Evolutionary conservation across 345 rosid species (phyloP).

Genomic region (Eutrema yunnanense): DNA sequence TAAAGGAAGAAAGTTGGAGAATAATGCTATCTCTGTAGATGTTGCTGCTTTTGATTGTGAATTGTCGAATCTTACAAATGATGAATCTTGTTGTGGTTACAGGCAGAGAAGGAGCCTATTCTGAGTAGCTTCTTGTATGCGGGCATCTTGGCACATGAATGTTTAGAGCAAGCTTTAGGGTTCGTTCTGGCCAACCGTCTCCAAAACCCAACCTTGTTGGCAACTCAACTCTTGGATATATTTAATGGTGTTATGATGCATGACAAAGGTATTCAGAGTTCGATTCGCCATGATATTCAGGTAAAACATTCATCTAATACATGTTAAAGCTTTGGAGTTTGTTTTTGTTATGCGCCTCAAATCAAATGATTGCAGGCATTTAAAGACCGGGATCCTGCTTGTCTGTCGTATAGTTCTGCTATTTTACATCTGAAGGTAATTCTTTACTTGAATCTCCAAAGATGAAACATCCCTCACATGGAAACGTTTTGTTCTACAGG

Average conservation of each 20-base stretch:
- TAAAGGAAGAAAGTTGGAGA: not conserved
- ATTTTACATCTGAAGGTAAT: slow-evolving; percentile 69
- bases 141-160: slow-evolving; percentile 65
- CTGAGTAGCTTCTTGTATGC: slow-evolving; percentile 92
- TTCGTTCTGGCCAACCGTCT: slow-evolving; percentile 83
- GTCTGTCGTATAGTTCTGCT: slow-evolving; percentile 75
- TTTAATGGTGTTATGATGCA: slow-evolving; percentile 59
- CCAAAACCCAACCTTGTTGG: slow-evolving; percentile 70
- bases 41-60: not conserved
- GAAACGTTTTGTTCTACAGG: slow-evolving; percentile 34
- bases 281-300: slow-evolving; percentile 78
- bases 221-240: slow-evolving; percentile 77
- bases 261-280: slow-evolving; percentile 54
- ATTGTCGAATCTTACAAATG: not conserved
- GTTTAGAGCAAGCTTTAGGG: slow-evolving; percentile 80
- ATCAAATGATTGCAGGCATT: slow-evolving; percentile 47
- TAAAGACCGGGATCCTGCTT: slow-evolving; percentile 84
- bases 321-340: not conserved
- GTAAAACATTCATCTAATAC: slow-evolving; percentile 27
- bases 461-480: not conserved
- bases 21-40: not conserved
- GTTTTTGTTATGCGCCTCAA: not conserved
- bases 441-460: not conserved
- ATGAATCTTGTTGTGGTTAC: slow-evolving; percentile 11
- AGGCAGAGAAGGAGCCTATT: slow-evolving; percentile 94